Base-by-base conservation (phyloP, 2,329 filamentous ascomycete species). In the Aspergillus latus region DNA sequence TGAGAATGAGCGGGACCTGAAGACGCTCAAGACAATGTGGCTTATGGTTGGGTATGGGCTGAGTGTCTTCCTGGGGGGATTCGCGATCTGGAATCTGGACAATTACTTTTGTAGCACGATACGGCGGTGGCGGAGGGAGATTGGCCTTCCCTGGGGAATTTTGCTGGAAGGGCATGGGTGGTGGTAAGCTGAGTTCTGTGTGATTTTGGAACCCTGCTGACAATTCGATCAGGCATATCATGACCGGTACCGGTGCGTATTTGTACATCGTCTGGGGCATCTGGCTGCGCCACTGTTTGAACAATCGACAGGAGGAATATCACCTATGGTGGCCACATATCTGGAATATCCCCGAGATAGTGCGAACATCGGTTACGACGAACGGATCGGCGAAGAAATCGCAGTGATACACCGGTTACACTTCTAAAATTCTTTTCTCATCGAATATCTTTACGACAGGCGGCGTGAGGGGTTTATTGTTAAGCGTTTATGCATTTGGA, bases 191-290 rank as follows among this genome's bases (percentile, higher is more conserved):
- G 8, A 16, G 16, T 10, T 51, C 9, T 1, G 16, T 50, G 21
- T 32, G 13, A 21, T 13, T 9, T 10, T 29, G 26, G 15, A 9
- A 21, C 6, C 13, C 29, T 39, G 42, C 61, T 58, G 49, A 63
- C 58, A 68, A 52, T 59, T 34, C 46, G 30, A 34, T 30, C 5
- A 82, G 88, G 88, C 90, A 93, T 74, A 68, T 93, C 37, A 86
- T 93, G 81, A 94, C 90, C 0, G 90, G 90, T 10, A 78, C 87
- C 36, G 90, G 90, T 69, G 90, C 90, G 13, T 95, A 95, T 72
- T 88, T 88, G 68, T 91, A 93, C 69, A 90, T 95, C 63, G 78
- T 85, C 11, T 95, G 90, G 90, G 88, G 89, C 11, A 85, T 92
- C 28, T 93, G 89, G 87, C 80, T 94, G 15, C 84, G 89, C 40